A percentile compares a stretch with the other conserved stretches of the same genome.
phyloP scores from a whole-genome alignment of 352 stramenopile species.

The Globisporangium alternatum region DNA sequence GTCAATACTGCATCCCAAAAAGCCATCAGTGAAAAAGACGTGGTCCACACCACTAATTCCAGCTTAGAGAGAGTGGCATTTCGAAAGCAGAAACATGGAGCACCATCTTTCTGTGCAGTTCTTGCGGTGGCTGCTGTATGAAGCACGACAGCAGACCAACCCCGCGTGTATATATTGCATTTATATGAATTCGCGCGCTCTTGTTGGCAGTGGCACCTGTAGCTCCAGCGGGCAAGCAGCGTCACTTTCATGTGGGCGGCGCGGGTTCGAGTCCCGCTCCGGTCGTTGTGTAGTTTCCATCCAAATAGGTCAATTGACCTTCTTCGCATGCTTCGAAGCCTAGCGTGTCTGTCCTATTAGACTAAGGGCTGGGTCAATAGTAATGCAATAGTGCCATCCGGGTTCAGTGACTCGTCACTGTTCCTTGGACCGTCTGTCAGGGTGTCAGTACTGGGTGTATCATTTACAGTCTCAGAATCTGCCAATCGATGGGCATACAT shows the following conservation, averaged over 20 bases:
- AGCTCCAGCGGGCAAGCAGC: slow-evolving; percentile 16
- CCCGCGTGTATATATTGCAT: slow-evolving; percentile 10
- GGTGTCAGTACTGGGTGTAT: slow-evolving; percentile 83
- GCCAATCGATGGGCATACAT: slow-evolving; percentile 84
- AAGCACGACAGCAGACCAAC: background rate
- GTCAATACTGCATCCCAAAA: no score
- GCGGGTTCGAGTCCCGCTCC: slow-evolving; percentile 61
- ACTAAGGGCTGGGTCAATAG: slow-evolving; percentile 90
- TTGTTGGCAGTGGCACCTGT: background rate
- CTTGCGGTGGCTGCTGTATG: background rate
- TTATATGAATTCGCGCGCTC: background rate
- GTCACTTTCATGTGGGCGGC: slow-evolving; percentile 16
- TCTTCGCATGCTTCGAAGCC: slow-evolving; percentile 82
- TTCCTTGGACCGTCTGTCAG: slow-evolving; percentile 39
- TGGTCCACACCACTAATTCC: no score
- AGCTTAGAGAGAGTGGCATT: background rate
- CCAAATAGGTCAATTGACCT: background rate
- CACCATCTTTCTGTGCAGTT: background rate
- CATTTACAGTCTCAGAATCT: slow-evolving; percentile 66
- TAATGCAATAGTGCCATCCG: slow-evolving; percentile 61
- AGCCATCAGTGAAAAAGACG: background rate
- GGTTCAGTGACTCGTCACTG: slow-evolving; percentile 6
- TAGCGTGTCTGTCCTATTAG: slow-evolving; percentile 87
- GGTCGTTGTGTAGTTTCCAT: background rate
- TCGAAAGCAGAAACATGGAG: background rate